Conservation (phyloP, 306 rosid genomes). For the Luffa aegyptiaca region DNA sequence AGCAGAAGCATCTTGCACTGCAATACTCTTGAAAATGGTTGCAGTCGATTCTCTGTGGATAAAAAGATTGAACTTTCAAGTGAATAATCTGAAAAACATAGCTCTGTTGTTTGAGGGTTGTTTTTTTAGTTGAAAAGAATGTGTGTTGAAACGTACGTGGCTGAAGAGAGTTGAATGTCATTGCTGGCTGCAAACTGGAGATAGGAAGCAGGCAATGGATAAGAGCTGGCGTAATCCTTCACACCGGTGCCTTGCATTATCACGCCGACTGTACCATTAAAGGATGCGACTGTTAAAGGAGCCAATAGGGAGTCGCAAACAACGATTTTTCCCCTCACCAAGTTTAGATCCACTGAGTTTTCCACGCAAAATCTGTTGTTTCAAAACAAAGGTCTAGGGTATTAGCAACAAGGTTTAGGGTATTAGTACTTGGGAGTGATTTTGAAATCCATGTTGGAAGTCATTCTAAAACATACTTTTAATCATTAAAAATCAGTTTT, state of each 20-base stretch:
- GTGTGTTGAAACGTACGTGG: background rate
- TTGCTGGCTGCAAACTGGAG: background rate
- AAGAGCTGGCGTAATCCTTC: background rate
- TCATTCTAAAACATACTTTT: too few relatives aligned
- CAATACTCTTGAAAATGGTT: conserved; percentile 28
- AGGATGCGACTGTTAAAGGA: rapidly evolving
- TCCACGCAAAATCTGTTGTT: background rate
- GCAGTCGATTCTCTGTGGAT: conserved; percentile 6
- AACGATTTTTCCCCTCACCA: conserved; percentile 31
- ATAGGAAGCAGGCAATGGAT: conserved; percentile 18
- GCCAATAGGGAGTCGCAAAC: conserved; percentile 2
- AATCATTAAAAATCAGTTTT: too few relatives aligned
- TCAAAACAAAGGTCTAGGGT: too few relatives aligned
- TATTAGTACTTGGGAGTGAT: too few relatives aligned
- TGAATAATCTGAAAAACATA: too few relatives aligned
- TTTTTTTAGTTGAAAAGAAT: too few relatives aligned
- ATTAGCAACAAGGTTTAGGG: too few relatives aligned
- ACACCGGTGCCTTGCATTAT: background rate
- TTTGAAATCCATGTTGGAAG: too few relatives aligned
- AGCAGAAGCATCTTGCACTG: conserved; percentile 9
- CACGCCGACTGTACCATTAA: conserved; percentile 13
- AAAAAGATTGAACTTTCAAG: background rate
- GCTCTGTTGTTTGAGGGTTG: too few relatives aligned
- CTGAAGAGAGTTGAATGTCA: background rate
- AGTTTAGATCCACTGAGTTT: conserved; percentile 9